Conservation (phyloP, 2,329 filamentous ascomycete genomes). For the Fusarium longipes region DNA sequence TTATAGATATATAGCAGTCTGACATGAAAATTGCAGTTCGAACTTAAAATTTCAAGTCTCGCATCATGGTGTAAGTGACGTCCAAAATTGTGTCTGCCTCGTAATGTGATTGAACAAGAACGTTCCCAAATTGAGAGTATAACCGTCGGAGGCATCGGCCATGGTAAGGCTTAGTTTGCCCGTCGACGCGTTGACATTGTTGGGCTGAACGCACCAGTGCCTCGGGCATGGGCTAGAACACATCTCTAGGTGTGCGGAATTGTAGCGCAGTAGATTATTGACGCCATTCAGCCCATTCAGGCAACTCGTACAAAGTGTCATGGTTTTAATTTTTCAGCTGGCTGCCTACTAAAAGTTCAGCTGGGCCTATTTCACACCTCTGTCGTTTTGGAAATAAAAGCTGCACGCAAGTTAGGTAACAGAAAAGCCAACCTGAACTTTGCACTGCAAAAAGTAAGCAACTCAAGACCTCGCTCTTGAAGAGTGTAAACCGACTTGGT, state of each 20-base stretch:
- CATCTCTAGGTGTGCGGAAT: slow-evolving; percentile 25
- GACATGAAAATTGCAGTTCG: slow-evolving; percentile 15
- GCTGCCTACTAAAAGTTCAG: slow-evolving; percentile 19
- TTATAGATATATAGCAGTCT: slow-evolving; percentile 21
- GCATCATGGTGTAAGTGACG: slow-evolving; percentile 1
- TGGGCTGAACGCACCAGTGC: neutral
- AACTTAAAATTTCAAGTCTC: neutral
- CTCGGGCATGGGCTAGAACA: slow-evolving; percentile 1
- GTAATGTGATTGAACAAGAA: slow-evolving; percentile 18
- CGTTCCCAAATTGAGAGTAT: neutral
- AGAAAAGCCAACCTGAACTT: too few relatives aligned
- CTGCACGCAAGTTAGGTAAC: neutral
- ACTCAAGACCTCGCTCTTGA: too few relatives aligned
- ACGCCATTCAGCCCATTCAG: slow-evolving; percentile 17
- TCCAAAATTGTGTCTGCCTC: neutral
- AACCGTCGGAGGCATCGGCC: slow-evolving; percentile 14
- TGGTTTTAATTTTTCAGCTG: slow-evolving; percentile 32
- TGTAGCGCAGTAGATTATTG: neutral
- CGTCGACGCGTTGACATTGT: neutral
- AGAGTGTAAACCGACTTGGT: too few relatives aligned
- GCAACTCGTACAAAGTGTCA: slow-evolving; percentile 31
- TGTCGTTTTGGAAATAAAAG: neutral
- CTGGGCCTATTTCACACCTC: slow-evolving; percentile 10
- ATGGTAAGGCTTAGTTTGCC: slow-evolving; percentile 10
- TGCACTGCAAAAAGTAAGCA: too few relatives aligned